phyloP scores from a whole-genome alignment of 2,329 filamentous ascomycete species.

The Diaporthe vaccinii region DNA sequence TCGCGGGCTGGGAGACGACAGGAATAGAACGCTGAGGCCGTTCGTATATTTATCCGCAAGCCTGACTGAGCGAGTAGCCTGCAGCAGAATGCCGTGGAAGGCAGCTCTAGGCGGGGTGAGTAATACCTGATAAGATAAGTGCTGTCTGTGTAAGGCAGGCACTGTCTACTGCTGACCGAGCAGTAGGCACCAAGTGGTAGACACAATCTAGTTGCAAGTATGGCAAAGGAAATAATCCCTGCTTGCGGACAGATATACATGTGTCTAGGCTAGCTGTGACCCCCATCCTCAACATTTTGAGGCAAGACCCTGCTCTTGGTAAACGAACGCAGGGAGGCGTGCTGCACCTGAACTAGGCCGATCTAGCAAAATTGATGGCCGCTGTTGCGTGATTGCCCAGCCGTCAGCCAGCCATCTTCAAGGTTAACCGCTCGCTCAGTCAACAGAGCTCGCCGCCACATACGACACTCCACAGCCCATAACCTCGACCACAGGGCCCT shows the following conservation, averaged over 20 bases:
- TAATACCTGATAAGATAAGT: conserved; percentile 41
- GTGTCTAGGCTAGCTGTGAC: not conserved
- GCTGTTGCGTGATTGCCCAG: conserved; percentile 12
- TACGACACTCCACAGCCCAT: not conserved
- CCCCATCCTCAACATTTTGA: not conserved
- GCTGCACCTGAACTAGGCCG: not conserved
- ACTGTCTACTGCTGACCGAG: not conserved
- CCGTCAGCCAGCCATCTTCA: conserved; percentile 13
- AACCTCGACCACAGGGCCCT: not conserved
- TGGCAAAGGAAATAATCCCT: not conserved
- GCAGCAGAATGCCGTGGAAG: conserved; percentile 30
- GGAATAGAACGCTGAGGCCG: conserved; percentile 1
- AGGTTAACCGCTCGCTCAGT: conserved; percentile 10
- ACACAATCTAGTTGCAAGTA: too few species aligned
- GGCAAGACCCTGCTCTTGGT: not conserved
- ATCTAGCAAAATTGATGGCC: conserved; percentile 5
- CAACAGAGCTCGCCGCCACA: not conserved
- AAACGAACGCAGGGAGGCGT: not conserved
- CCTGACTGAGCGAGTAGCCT: not conserved
- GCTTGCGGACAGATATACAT: not conserved
- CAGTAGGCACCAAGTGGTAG: not conserved
- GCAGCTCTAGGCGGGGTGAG: conserved; percentile 33
- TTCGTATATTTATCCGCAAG: conserved; percentile 30
- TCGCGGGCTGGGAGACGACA: conserved; percentile 17
- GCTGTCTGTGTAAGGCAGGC: not conserved